Conservation (phyloP, 2,329 filamentous ascomycete genomes). For the Arthrobotrys iridis region DNA sequence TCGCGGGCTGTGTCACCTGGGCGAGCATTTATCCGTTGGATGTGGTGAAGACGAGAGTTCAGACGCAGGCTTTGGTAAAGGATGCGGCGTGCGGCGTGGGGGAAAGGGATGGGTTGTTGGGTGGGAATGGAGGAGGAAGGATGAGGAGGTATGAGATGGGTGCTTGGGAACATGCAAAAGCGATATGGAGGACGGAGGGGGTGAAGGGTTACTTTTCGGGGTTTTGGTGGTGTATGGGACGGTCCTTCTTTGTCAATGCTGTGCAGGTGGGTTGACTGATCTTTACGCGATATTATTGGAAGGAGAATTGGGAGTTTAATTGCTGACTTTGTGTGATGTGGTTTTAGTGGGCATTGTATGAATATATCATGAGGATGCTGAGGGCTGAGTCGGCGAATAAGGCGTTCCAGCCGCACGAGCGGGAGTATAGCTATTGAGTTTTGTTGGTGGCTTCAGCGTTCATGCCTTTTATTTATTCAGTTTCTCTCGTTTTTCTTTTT, state of each 20-base stretch:
- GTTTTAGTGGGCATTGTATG: conserved; percentile 84
- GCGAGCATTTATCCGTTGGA: conserved; percentile 87
- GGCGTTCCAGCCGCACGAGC: conserved; percentile 11
- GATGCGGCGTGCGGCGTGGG: conserved; percentile 25
- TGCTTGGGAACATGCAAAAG: conserved; percentile 72
- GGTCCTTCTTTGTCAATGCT: conserved; percentile 92
- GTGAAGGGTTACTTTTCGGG: conserved; percentile 75
- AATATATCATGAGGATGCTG: conserved; percentile 79
- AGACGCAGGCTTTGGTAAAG: conserved; percentile 70
- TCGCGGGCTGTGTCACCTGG: conserved; percentile 90
- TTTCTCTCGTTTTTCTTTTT: background rate
- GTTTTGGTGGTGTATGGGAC: conserved; percentile 79
- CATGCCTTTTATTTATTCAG: background rate
- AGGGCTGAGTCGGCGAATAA: background rate
- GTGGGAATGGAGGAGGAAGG: conserved; percentile 50
- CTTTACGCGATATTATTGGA: too few species aligned
- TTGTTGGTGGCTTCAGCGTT: conserved; percentile 2
- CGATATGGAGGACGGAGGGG: conserved; percentile 74
- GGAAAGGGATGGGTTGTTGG: conserved; percentile 60
- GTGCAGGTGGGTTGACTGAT: conserved; percentile 69
- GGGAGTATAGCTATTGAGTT: conserved; percentile 25
- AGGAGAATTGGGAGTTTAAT: conserved; percentile 23
- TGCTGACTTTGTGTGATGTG: background rate
- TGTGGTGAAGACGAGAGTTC: conserved; percentile 90
- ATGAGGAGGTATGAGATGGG: conserved; percentile 60